A percentile compares a stretch with the other conserved stretches of the same genome.
These are phyloP conservation scores for Suhomyces anneliseae DNA, from an alignment of 1,139 yeast genomes.

Conservation along the genomic window DNA sequence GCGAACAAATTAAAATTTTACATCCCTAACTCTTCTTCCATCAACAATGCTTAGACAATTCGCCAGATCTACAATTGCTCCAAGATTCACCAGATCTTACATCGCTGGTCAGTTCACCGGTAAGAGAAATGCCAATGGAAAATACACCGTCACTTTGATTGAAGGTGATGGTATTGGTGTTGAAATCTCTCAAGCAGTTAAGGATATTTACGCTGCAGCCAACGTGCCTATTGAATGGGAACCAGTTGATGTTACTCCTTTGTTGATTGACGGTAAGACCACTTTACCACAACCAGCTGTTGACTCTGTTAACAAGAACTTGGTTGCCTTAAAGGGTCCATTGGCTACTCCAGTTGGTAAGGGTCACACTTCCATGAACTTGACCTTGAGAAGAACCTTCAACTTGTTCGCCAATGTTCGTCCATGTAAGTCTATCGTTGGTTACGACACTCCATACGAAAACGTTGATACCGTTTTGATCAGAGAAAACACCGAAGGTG, in stretches of 20 bases:
- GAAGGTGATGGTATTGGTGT: constrained; percentile 99
- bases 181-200: constrained; percentile 92
- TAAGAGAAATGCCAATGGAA: constrained; percentile 53
- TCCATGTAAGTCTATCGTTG: constrained; percentile 92
- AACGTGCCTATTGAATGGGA: constrained; percentile 97
- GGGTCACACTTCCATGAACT: constrained; percentile 96
- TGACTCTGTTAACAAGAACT: constrained; percentile 86
- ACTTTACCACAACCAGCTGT: constrained; percentile 92
- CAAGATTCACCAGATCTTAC: constrained; percentile 46
- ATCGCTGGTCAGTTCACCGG: constrained; percentile 55
- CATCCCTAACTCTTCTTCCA: constrained; percentile 11
- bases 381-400: constrained; percentile 96
- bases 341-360: constrained; percentile 98
- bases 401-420: constrained; percentile 95
- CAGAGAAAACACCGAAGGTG: constrained; percentile 99
- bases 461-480: constrained; percentile 93
- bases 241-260: constrained; percentile 93
- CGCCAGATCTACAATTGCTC: constrained; percentile 33
- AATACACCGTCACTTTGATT: constrained; percentile 90
- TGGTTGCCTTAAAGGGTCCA: constrained; percentile 96
- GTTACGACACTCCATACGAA: constrained; percentile 93
- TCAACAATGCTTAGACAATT: constrained; percentile 45
- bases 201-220: constrained; percentile 89
- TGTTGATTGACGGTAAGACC: constrained; percentile 88
- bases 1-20: constrained; percentile 10